Evolutionary conservation across 169 alveolate species (phyloP).

Genomic region (Plasmodium falciparum): DNA sequence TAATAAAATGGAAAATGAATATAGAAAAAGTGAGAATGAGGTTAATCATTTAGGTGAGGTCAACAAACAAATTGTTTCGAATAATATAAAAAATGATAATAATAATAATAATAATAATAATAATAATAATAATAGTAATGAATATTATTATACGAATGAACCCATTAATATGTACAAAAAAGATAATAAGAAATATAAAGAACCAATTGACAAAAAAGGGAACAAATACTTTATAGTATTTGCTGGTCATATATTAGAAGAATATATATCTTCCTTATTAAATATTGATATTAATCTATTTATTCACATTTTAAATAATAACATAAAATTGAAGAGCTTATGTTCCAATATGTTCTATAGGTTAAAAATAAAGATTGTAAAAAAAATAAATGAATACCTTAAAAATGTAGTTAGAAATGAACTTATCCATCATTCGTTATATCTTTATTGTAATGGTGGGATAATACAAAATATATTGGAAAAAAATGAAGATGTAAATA

Average conservation of each 20-base stretch:
- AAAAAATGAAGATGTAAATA: background rate
- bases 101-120: background rate
- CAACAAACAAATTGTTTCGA: too few relatives aligned
- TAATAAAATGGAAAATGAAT: background rate
- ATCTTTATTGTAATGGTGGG: conserved; percentile 48
- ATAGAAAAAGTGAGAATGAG: too few relatives aligned
- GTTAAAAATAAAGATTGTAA: conserved; percentile 58
- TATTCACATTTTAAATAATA: conserved; percentile 29
- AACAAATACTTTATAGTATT: conserved; percentile 48
- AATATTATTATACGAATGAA: background rate
- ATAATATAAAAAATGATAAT: background rate
- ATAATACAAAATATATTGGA: conserved; percentile 14
- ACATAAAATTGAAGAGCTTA: conserved; percentile 34
- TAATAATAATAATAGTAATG: background rate
- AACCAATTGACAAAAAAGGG: background rate
- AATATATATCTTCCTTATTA: conserved; percentile 60
- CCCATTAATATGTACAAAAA: background rate
- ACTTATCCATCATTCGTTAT: conserved; percentile 15
- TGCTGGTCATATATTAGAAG: conserved; percentile 73
- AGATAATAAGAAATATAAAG: background rate
- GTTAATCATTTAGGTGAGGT: too few relatives aligned
- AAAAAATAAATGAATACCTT: conserved; percentile 31
- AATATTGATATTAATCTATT: conserved; percentile 33
- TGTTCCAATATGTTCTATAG: conserved; percentile 57
- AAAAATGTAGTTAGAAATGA: background rate